Evolutionary conservation across 768 basidiomycete species (phyloP), one percentile per base, ranked within the genome.

Genomic region (Leccinum variicolor): DNA sequence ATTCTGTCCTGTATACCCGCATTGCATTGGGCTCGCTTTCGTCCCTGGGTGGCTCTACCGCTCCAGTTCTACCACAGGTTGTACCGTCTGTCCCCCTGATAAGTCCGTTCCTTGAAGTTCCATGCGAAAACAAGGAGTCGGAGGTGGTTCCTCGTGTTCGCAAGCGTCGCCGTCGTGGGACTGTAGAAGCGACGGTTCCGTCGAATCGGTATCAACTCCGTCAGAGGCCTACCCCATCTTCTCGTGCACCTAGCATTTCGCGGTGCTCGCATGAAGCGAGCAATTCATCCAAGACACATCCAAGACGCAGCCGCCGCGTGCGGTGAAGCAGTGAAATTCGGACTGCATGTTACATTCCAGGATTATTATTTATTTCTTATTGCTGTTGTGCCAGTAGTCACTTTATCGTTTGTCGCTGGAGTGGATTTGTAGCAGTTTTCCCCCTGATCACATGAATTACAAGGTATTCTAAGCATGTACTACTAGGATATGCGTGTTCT

Each of bases 1-100:
- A 72, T 48, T 64, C 75, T 9, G 57, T 77, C 25, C 71, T 75
- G 13, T 77, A 72, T 65, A 75, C 76, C 11, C 75, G 70, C 43
- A 68, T 76, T 50, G 72, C 73, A 21, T 71, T 76, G 64, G 69
- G 69, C 26, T 53, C 68, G 54, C 52, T 58, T 23, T 55, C 58
- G 14, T 53, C 62, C 41, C 28, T 34, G 6, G 45, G 45, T 29
- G 28, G 31, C 39, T 57, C 58, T 46, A 57, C 54, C 25, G 43
- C 33, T 49, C 48, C 60, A 46, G 41, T 19, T 45, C 52, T 58
- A 45, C 50, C 59, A 17, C 55, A 31, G 56, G 46, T 49, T 19
- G 21, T 53, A 48, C 50, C 59, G 10, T 57, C 67, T 15, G 45
- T 49, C 25, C 41, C 60, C 9, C 36, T 58, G 15, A 31, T 56